These are phyloP conservation scores for Agrocybe pediades DNA, from an alignment of 768 basidiomycete species.

Conservation along the genomic window DNA sequence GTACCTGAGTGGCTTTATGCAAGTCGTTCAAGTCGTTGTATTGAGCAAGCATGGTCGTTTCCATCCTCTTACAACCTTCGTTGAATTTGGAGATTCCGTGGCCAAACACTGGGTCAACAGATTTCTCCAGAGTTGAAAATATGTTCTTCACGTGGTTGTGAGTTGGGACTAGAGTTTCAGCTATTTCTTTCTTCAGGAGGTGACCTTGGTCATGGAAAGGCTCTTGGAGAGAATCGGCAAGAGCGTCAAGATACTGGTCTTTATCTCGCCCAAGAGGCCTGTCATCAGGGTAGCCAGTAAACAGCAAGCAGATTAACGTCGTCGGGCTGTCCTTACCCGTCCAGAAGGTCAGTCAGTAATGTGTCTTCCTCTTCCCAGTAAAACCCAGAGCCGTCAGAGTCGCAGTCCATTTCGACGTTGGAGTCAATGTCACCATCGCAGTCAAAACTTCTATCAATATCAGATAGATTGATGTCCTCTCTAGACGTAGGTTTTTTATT, in stretches of 20 bases:
- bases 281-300: slow-evolving; percentile 11
- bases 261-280: slow-evolving; percentile 27
- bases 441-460: slow-evolving; percentile 8
- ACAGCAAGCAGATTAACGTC: slow-evolving; percentile 10
- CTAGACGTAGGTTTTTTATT: not conserved
- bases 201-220: slow-evolving; percentile 42
- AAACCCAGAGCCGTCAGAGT: slow-evolving; percentile 36
- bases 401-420: slow-evolving; percentile 21
- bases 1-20: slow-evolving; percentile 46
- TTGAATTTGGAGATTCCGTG: slow-evolving; percentile 56
- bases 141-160: slow-evolving; percentile 48
- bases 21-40: slow-evolving; percentile 41
- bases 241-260: slow-evolving; percentile 32
- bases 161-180: slow-evolving; percentile 43
- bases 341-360: slow-evolving; percentile 49
- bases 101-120: slow-evolving; percentile 37
- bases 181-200: slow-evolving; percentile 40
- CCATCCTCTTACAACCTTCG: slow-evolving; percentile 53
- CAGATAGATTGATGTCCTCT: slow-evolving; percentile 6
- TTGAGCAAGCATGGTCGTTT: slow-evolving; percentile 44
- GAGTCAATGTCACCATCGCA: slow-evolving; percentile 14
- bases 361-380: slow-evolving; percentile 57
- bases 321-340: slow-evolving; percentile 36
- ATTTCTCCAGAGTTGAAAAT: slow-evolving; percentile 37
- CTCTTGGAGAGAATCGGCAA: slow-evolving; percentile 42